Evolutionary conservation across 345 rosid species (phyloP), one percentile per base, ranked within the genome.

Genomic region (Salix purpurea): DNA sequence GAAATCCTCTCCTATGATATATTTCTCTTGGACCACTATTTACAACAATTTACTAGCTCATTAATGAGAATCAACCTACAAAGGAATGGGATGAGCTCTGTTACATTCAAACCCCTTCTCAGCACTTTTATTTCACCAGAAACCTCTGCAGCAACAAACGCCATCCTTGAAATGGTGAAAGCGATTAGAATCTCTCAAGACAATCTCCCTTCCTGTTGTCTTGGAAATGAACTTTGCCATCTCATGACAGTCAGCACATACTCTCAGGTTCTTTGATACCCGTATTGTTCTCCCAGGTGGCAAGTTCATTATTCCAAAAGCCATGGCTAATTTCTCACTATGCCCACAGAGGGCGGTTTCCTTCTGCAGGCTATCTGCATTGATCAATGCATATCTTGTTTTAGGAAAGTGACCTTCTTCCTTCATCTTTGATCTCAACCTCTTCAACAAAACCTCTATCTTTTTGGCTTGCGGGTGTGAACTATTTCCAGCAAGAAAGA

Each of bases 131-230:
- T 15, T n/a, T 76, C 74, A 84, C 79, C 85, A 84, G 81, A 81
- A 84, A 70, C 84, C 87, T 67, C 84, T 78, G 70, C 85, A 84
- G 19, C 85, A 79, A 70, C 87, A 84, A 32, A 4, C 67, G 6
- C 85, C 83, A 77, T 79, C 76, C 74, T 79, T 74, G 28, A 79
- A 84, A 76, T 81, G 83, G 70, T 84, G 87, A 81, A 81, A 79
- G n/a, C 83, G 79, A 65, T 79, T 81, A 14, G 84, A 79, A 74
- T 84, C 87, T 39, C 85, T 60, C 79, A 84, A 60, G 72, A 79
- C 71, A 73, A 84, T 82, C 58, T 81, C 87, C 62, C 82, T 79
- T 74, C 73, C 64, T 10, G 46, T 32, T 13, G 54, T 54, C 71
- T 74, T 84, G 62, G 85, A 84, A 46, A 79, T 71, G 78, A 81